These are phyloP conservation scores for Trametes meyenii DNA, from an alignment of 768 basidiomycete genomes.

Conservation along the genomic window DNA sequence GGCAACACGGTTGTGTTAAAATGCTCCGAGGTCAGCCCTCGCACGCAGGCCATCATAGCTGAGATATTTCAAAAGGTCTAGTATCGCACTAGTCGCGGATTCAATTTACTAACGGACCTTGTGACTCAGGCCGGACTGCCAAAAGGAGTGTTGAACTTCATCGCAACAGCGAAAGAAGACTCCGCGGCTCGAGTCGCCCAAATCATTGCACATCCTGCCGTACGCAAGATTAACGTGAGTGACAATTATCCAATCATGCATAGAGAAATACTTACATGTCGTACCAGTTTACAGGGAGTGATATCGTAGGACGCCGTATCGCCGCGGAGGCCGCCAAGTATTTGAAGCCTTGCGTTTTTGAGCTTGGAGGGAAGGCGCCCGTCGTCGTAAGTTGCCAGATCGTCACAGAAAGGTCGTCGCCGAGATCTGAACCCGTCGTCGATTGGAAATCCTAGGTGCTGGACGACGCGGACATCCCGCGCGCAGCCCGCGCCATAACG, in stretches of 20 bases:
- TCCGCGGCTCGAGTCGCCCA: conserved; percentile 49
- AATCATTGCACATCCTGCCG: conserved; percentile 56
- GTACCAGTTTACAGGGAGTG: conserved; percentile 56
- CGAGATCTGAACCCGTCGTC: not conserved
- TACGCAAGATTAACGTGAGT: conserved; percentile 56
- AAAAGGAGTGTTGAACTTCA: conserved; percentile 57
- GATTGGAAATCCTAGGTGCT: conserved; percentile 41
- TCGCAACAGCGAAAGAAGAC: conserved; percentile 48
- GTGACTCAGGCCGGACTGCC: conserved; percentile 58
- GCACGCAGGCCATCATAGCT: conserved; percentile 47
- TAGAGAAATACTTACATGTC: not conserved
- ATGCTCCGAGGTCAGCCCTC: conserved; percentile 53
- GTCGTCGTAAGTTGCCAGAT: conserved; percentile 44
- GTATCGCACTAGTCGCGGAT: not conserved
- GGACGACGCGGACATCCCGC: conserved; percentile 52
- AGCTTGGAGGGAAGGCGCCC: conserved; percentile 59
- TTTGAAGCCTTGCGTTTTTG: conserved; percentile 57
- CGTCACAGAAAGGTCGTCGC: no score
- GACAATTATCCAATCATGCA: not conserved
- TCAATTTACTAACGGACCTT: not conserved
- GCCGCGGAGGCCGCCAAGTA: conserved; percentile 57
- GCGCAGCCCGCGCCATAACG: conserved; percentile 54
- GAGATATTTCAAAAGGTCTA: conserved; percentile 50
- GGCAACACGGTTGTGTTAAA: conserved; percentile 61
- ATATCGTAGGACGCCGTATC: conserved; percentile 53